Conservation (phyloP, 1,139 yeast genomes). For the Williopsis jadinii region DNA sequence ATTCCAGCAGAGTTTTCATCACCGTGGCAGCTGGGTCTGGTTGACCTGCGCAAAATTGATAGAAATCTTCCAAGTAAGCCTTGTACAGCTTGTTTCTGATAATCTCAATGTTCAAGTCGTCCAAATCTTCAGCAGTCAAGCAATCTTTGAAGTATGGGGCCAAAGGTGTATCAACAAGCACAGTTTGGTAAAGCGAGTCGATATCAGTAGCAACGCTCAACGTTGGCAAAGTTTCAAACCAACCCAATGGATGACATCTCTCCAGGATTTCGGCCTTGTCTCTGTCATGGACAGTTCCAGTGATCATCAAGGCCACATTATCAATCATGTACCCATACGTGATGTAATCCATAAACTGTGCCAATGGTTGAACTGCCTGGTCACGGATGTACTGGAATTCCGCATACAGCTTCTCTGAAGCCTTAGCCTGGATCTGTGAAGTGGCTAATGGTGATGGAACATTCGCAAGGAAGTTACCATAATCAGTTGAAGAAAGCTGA, state of each 20-base stretch:
- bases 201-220: conserved; percentile 91
- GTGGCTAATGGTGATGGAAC: conserved; percentile 81
- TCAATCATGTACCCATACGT: conserved; percentile 98
- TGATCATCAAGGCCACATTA: conserved; percentile 90
- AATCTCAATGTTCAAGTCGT: conserved; percentile 92
- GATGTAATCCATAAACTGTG: conserved; percentile 82
- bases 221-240: conserved; percentile 97
- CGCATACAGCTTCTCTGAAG: conserved; percentile 65
- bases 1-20: conserved; percentile 68
- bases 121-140: conserved; percentile 87
- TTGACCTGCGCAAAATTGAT: conserved; percentile 50
- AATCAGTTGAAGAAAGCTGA: conserved; percentile 92
- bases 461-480: conserved; percentile 83
- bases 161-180: conserved; percentile 93
- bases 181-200: conserved; percentile 86
- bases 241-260: conserved; percentile 94
- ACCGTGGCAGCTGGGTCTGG: conserved; percentile 75
- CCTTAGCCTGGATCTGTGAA: conserved; percentile 70
- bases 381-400: conserved; percentile 83
- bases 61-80: conserved; percentile 88
- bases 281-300: conserved; percentile 94
- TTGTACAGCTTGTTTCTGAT: conserved; percentile 87
- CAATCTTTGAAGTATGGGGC: conserved; percentile 95
- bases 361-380: conserved; percentile 75
- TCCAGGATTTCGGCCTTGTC: conserved; percentile 80